Base-by-base conservation (phyloP, 495 filamentous ascomycete genomes). In the Hypoxylon lienhwacheense region DNA sequence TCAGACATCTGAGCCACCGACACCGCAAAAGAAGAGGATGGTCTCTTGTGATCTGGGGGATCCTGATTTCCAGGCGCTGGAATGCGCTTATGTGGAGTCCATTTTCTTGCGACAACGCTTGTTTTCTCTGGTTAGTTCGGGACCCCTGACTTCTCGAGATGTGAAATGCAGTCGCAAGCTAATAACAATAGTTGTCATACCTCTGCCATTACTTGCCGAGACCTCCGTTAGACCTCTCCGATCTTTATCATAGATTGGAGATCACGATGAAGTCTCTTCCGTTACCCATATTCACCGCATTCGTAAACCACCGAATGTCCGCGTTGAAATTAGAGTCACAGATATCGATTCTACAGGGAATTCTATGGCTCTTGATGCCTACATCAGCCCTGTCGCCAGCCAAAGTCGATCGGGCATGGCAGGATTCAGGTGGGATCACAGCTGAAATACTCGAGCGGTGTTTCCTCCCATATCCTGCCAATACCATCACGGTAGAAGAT, bases 401-500 rank as follows among this genome's bases (percentile, higher is more conserved):
- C 1, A 62, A 67, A 8, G 68, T 78, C 12, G 70, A 74, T 39
- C 71, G 74, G 33, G 57, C 55, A 1, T 64, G 53, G 40, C 55
- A 59, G 6, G 68, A 69, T 5, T 59, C 75, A 0, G 63, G 72
- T 5, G 73, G 72, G 26, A 70, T 95, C 4, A 81, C 75, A 5
- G 73, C 78, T 32, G 62, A 70, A 2, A 81, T 86, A 24, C 68
- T 96, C 16, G 79, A 88, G 52, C 50, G 73, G 34, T 84, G 81
- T 62, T 95, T 83, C 63, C 74, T 95, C 1, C 90, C 89, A 0
- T 89, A 77, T 44, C 70, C 84, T 1, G 89, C 91, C 0, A 84
- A 80, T 36, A 83, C 77, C 0, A 68, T 78, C 4, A 81, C 75
- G 5, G 68, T 78, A 0, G 77, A 77, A 4, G 89, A 95, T 39